Evolutionary conservation across 352 stramenopile genomes (phyloP).

Genomic region (Pythium grandisporangium): DNA sequence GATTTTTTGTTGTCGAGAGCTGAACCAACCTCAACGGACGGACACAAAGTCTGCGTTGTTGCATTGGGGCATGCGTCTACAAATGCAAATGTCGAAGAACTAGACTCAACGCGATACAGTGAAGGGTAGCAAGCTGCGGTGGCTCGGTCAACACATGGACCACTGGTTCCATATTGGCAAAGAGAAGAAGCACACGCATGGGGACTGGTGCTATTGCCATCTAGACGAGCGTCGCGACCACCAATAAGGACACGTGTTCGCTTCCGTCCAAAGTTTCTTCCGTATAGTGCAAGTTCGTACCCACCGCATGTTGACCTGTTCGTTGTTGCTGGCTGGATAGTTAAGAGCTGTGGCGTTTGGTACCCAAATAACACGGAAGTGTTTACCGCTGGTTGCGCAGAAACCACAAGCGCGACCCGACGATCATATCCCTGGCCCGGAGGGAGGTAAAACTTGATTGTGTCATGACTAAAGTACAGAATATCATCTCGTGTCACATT

Average conservation of each 20-base stretch:
- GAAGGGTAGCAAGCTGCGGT: slow-evolving; percentile 47
- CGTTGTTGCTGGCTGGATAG: slow-evolving; percentile 25
- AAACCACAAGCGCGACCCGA: slow-evolving; percentile 23
- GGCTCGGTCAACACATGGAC: slow-evolving; percentile 32
- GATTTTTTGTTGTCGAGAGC: neutral
- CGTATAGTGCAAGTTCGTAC: slow-evolving; percentile 46
- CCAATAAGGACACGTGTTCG: slow-evolving; percentile 33
- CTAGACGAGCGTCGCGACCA: slow-evolving; percentile 36
- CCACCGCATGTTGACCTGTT: slow-evolving; percentile 56
- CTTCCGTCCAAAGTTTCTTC: slow-evolving; percentile 47
- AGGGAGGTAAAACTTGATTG: slow-evolving; percentile 46
- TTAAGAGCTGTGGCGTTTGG: slow-evolving; percentile 23
- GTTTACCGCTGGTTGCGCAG: slow-evolving; percentile 19
- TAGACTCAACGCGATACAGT: slow-evolving; percentile 14
- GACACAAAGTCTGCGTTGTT: slow-evolving; percentile 22
- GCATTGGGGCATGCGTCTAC: slow-evolving; percentile 17
- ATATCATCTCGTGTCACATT: slow-evolving; percentile 25
- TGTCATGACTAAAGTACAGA: slow-evolving; percentile 46
- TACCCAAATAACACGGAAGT: slow-evolving; percentile 33
- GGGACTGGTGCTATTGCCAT: slow-evolving; percentile 27
- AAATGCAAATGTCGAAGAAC: slow-evolving; percentile 18
- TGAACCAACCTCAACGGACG: neutral
- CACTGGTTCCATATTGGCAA: slow-evolving; percentile 37
- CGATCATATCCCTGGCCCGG: slow-evolving; percentile 33
- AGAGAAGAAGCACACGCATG: slow-evolving; percentile 16